These are phyloP conservation scores for Pseudopithomyces chartarum DNA, from an alignment of 2,329 filamentous ascomycete genomes.

Conservation along the genomic window DNA sequence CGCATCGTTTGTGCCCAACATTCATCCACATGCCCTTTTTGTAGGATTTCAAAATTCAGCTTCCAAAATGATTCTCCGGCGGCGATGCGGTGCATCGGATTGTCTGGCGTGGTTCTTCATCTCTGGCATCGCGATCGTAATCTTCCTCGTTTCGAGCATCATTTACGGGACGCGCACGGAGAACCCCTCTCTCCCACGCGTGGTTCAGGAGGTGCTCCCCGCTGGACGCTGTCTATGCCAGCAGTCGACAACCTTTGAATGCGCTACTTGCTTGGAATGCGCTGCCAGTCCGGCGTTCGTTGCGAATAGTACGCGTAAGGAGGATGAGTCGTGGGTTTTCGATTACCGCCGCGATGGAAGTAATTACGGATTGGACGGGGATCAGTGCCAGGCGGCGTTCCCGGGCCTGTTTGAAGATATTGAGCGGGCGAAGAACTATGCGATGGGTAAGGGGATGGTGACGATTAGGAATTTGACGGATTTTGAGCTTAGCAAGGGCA, in stretches of 20 bases:
- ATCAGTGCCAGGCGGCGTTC: slow-evolving; percentile 38
- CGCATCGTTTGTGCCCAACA: not conserved
- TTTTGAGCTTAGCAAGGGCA: slow-evolving; percentile 37
- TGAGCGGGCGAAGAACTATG: slow-evolving; percentile 30
- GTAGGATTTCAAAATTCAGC: not conserved
- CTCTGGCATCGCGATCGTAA: slow-evolving; percentile 31
- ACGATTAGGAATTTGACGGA: slow-evolving; percentile 31
- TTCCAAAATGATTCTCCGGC: slow-evolving; percentile 34
- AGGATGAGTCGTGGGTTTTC: slow-evolving; percentile 35
- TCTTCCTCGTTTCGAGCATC: slow-evolving; percentile 39
- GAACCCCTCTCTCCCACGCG: slow-evolving; percentile 31
- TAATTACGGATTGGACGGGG: slow-evolving; percentile 37
- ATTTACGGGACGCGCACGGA: slow-evolving; percentile 41
- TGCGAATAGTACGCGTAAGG: slow-evolving; percentile 21
- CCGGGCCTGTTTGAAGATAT: slow-evolving; percentile 39
- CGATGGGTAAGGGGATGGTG: slow-evolving; percentile 30
- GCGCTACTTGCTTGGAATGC: slow-evolving; percentile 40
- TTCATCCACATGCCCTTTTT: slow-evolving; percentile 2
- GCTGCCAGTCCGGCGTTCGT: slow-evolving; percentile 29
- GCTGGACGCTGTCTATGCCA: slow-evolving; percentile 40
- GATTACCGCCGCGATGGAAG: slow-evolving; percentile 32
- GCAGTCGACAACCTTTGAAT: slow-evolving; percentile 37
- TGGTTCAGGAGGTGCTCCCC: slow-evolving; percentile 38
- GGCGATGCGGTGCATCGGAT: slow-evolving; percentile 31
- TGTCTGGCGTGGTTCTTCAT: slow-evolving; percentile 35